phyloP scores from a whole-genome alignment of 192 early-diverging fungal species.

The Coemansia sp. region DNA sequence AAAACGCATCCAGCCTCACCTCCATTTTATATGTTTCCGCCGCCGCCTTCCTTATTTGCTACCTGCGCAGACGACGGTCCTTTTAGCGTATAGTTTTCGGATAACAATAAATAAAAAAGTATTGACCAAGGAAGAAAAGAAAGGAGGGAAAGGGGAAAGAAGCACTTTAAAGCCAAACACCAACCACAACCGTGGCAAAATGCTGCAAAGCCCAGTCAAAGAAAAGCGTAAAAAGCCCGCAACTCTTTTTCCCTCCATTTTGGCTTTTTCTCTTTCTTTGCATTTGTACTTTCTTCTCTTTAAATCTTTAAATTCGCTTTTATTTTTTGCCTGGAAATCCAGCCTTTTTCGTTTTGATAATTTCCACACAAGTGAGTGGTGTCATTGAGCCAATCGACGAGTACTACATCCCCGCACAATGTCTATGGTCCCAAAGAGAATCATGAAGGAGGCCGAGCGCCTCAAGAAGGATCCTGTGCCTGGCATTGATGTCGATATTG shows the following conservation, averaged over 20 bases:
- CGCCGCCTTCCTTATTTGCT: not conserved
- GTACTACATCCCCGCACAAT: slow-evolving; percentile 11
- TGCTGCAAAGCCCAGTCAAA: not conserved
- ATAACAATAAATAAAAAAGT: not conserved
- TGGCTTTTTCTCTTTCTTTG: no score
- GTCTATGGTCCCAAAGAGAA: slow-evolving; percentile 43
- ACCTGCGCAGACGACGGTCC: not conserved
- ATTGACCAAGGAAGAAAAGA: not conserved
- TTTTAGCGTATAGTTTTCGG: not conserved
- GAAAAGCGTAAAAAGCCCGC: not conserved
- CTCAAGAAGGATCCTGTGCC: slow-evolving; percentile 92
- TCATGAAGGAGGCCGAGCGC: slow-evolving; percentile 91
- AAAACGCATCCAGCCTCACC: slow-evolving; percentile 39
- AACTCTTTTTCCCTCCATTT: no score
- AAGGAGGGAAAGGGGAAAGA: no score
- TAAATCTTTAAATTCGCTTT: no score
- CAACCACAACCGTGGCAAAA: no score
- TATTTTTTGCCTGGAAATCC: no score
- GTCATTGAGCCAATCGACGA: not conserved
- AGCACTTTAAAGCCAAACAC: no score
- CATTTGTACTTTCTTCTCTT: no score
- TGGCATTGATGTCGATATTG: slow-evolving; percentile 84
- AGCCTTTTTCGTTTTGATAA: no score
- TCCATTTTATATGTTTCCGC: slow-evolving; percentile 23
- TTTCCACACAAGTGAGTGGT: not conserved